Evolutionary conservation across 805 yeast species (phyloP).

Genomic region (Yarrowia porcina): DNA sequence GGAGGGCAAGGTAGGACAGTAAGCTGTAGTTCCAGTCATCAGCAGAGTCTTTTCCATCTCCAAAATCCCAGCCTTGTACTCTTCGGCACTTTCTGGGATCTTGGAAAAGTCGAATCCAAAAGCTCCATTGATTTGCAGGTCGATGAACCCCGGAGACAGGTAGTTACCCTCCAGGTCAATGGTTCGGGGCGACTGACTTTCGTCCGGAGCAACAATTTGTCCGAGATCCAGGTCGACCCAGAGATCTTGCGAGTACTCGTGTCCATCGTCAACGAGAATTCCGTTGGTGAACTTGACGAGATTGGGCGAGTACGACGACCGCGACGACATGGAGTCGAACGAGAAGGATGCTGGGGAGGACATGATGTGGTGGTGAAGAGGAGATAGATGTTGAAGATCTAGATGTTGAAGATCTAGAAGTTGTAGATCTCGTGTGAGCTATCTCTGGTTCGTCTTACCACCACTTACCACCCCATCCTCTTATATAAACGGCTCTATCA

Average conservation of each 20-base stretch:
- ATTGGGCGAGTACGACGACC: conserved; percentile 8
- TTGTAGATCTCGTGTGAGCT: no score
- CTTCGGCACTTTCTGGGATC: conserved; percentile 33
- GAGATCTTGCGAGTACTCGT: conserved; percentile 39
- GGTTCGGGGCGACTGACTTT: conserved; percentile 30
- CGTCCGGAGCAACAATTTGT: conserved; percentile 38
- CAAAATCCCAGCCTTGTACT: conserved; percentile 30
- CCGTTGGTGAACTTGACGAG: conserved; percentile 11
- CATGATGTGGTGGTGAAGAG: not conserved
- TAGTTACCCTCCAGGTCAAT: conserved; percentile 49
- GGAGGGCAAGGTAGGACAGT: conserved; percentile 57
- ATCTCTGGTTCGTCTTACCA: not conserved
- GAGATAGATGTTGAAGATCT: no score
- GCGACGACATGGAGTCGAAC: conserved; percentile 8
- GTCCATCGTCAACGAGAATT: conserved; percentile 28
- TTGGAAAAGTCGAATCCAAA: conserved; percentile 53
- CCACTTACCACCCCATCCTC: not conserved
- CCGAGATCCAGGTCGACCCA: conserved; percentile 46
- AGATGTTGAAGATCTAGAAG: no score
- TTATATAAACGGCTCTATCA: no score
- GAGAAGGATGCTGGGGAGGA: conserved; percentile 9
- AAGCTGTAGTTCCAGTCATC: conserved; percentile 52
- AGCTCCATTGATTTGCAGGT: conserved; percentile 57
- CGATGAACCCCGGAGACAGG: conserved; percentile 55
- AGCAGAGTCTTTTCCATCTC: conserved; percentile 37